These are phyloP conservation scores for Alloteropsis semialata DNA, from an alignment of 176 grass and related monocot genomes.

Conservation along the genomic window DNA sequence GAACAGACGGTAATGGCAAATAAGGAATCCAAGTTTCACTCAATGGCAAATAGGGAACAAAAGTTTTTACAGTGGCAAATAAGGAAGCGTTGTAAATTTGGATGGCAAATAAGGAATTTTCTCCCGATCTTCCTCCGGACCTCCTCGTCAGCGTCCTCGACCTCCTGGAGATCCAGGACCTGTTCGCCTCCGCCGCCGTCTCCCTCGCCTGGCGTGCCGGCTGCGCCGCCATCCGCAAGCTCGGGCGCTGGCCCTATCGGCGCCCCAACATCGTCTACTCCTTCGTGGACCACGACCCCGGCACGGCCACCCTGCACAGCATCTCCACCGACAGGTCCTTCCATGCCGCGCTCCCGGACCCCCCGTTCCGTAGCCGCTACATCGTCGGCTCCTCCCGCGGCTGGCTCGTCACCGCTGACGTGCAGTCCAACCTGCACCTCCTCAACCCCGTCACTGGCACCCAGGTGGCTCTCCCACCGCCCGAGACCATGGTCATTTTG, in stretches of 20 bases:
- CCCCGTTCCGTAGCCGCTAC: neutral
- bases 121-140: neutral
- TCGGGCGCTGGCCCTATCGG: neutral
- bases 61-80: too few relatives aligned
- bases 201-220: too few relatives aligned
- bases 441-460: constrained; percentile 1
- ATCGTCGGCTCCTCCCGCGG: neutral
- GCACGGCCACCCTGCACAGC: neutral
- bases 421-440: neutral
- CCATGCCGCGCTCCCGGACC: neutral
- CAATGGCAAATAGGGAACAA: too few relatives aligned
- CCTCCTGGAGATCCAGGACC: neutral
- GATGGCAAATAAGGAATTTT: too few relatives aligned
- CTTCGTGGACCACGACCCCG: neutral
- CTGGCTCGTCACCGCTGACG: constrained; percentile 5
- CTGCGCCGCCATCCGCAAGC: neutral
- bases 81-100: too few relatives aligned
- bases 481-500: too few relatives aligned
- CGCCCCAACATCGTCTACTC: neutral
- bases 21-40: too few relatives aligned
- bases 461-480: neutral
- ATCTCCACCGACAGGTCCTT: neutral
- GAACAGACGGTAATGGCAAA: too few relatives aligned
- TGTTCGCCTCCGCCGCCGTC: neutral
- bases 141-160: neutral